Conservation (phyloP, 2,329 filamentous ascomycete genomes). For the Thermothelomyces thermophilus region DNA sequence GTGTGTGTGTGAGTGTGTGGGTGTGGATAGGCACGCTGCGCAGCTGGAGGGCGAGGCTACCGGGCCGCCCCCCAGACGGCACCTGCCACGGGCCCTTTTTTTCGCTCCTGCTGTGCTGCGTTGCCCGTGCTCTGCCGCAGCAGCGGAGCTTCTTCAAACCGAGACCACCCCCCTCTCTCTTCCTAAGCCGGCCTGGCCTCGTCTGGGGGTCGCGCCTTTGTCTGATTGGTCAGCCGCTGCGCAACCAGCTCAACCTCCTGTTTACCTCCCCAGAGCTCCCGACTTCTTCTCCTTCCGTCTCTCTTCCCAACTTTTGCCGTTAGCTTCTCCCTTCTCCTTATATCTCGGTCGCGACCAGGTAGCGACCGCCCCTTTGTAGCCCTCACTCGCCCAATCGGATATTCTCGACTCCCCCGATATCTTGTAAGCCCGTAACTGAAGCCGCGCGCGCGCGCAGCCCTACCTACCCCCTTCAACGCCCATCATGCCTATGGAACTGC, state of each 20-base stretch:
- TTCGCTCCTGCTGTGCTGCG: not conserved
- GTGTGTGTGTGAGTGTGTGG: too few species aligned
- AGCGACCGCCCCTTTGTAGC: slow-evolving; percentile 12
- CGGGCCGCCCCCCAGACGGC: not conserved
- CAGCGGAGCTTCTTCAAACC: slow-evolving; percentile 12
- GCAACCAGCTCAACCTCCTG: slow-evolving; percentile 27
- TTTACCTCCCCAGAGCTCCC: slow-evolving; percentile 21
- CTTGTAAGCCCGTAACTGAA: slow-evolving; percentile 8
- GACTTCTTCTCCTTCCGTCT: slow-evolving; percentile 13
- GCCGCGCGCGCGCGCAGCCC: slow-evolving; percentile 7
- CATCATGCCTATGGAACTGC: slow-evolving; percentile 51
- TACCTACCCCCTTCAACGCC: not conserved
- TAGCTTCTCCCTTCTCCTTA: not conserved
- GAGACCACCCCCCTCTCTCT: slow-evolving; percentile 7
- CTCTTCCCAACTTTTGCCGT: slow-evolving; percentile 7
- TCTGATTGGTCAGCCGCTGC: slow-evolving; percentile 28
- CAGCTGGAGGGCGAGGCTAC: not conserved
- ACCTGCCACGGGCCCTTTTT: slow-evolving; percentile 15
- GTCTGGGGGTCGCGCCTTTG: slow-evolving; percentile 15
- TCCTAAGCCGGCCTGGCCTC: slow-evolving; percentile 17
- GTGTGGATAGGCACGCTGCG: too few species aligned
- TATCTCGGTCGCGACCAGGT: slow-evolving; percentile 7
- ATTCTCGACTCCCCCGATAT: slow-evolving; percentile 6
- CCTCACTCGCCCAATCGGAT: not conserved
- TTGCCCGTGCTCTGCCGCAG: slow-evolving; percentile 10